Base-by-base conservation (phyloP, 257 asterid genomes). In the Scutellaria baicalensis region DNA sequence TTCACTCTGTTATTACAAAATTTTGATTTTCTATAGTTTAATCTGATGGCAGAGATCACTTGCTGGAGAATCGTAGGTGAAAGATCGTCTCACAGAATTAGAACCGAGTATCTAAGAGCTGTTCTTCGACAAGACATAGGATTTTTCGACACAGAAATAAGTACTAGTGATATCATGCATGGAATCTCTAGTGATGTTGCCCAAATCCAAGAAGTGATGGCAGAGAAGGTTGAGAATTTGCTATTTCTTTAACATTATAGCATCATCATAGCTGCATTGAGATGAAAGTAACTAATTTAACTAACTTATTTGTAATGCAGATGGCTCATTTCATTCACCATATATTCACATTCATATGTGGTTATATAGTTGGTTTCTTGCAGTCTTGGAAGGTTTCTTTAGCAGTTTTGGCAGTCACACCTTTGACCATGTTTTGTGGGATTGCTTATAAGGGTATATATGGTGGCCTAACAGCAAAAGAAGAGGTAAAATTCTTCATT, bases 141-240 rank as follows among this genome's bases (percentile, higher is more conserved):
- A 13, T 91, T 80, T 76, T 91, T 91, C 9, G 97, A 89, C 80
- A 91, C 87, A 6, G 83, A 86, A 50, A 61, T 91, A 18, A 85
- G 82, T 52, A 89, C 97, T 0, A 76, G 93, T 55, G 97, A 89
- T 69, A 81, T 91, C 20, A 91, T 91, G 97, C 97, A 91, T 70
- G 96, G 97, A 66, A 91, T 91, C 75, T 87, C 96, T 11, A 88
- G 95, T 50, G 97, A 91, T 63, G 97, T 91, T 51, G 96, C 96
- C 59, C 95, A 86, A 71, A 91, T 91, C 64, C 96, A 91, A 80
- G 97, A 89, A 86, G 93, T 91, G 43, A 88, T 89, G 95, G 89
- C 95, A 18, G 96, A 91, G 55, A 91, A 91, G 96, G 97, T 91
- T 67, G n/a, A 8, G 23, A 49, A 50, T 14, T 59, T 51, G 7